Base-by-base conservation (phyloP, 257 asterid species). In the Scutellaria barbata region DNA sequence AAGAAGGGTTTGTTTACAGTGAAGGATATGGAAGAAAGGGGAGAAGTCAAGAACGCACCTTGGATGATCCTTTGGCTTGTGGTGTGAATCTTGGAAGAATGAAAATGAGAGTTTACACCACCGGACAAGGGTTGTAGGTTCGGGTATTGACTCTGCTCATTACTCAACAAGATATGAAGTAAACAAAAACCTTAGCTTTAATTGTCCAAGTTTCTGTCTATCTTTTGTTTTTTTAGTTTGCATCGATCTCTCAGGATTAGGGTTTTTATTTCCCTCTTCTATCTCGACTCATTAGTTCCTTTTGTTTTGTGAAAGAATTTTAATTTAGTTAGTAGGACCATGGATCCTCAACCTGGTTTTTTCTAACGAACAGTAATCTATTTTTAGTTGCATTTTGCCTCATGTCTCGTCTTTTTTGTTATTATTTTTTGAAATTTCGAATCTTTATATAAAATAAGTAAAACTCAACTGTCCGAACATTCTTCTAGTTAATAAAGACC, bases 11-110 rank as follows among this genome's bases (percentile, higher is more conserved):
- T 77, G 83, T 77, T 79, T 77, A 54, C 76, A 13, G 66, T 65
- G 3, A 30, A 66, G 71, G 69, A 62, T 17, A 39, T 4, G 20
- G 37, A 73, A 4, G 46, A 47, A 65, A 42, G 82, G 82, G 83
- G 69, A 78, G 86, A 78, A 87, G 96, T 89, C 96, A 80, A 89
- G 95, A 89, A 84, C 96, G 96, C 87, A 87, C 95, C 96, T 86
- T 68, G 69, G 39, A 20, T 76, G 63, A 80, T 77, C 87, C 83
- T 87, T 87, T 73, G 81, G 45, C 12, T 71, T 42, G 45, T 30
- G 76, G 66, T 72, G 75, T 9, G 63, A 42, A 11, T 46, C 39
- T 47, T 62, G 52, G 25, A 51, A 18, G 9, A 50, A 3, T 25
- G 11, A n/a, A 39, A 11, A 8, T 20, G 51, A 50, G 33, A 69